Evolutionary conservation across 2,329 filamentous ascomycete genomes (phyloP).

Genomic region (Botrytis pseudocinerea): DNA sequence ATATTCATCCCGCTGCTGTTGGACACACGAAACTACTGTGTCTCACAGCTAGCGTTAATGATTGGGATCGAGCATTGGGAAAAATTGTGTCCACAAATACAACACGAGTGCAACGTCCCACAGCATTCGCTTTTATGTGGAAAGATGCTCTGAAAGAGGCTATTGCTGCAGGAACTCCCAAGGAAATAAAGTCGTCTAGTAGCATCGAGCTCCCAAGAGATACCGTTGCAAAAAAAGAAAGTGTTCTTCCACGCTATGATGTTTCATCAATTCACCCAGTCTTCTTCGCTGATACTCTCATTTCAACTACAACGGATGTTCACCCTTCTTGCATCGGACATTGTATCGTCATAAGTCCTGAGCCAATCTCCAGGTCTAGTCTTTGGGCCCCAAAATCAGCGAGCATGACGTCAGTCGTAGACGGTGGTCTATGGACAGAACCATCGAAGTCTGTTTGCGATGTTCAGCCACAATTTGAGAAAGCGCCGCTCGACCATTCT

Average conservation of each 20-base stretch:
- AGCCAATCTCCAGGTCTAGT: neutral
- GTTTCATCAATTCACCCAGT: neutral
- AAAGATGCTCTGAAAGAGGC: conserved; percentile 17
- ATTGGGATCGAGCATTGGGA: conserved; percentile 33
- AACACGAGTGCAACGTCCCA: conserved; percentile 26
- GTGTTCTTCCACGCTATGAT: neutral
- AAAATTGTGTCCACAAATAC: conserved; percentile 26
- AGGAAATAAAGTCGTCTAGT: neutral
- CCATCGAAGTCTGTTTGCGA: neutral
- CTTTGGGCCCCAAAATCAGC: neutral
- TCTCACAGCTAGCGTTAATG: conserved; percentile 20
- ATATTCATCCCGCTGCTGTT: conserved; percentile 29
- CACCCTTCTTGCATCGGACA: conserved; percentile 29
- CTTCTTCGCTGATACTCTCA: conserved; percentile 21
- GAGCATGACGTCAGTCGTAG: neutral
- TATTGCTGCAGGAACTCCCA: conserved; percentile 8
- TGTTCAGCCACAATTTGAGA: neutral
- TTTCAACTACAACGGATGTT: conserved; percentile 16
- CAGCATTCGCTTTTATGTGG: conserved; percentile 13
- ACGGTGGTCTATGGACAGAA: neutral
- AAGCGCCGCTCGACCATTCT: too few relatives aligned
- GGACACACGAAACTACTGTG: conserved; percentile 21
- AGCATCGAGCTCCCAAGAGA: neutral
- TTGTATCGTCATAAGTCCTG: neutral
- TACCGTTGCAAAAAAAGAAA: neutral